Conservation (phyloP, 148 eudicot genomes). For the Dianthus caryophyllus region DNA sequence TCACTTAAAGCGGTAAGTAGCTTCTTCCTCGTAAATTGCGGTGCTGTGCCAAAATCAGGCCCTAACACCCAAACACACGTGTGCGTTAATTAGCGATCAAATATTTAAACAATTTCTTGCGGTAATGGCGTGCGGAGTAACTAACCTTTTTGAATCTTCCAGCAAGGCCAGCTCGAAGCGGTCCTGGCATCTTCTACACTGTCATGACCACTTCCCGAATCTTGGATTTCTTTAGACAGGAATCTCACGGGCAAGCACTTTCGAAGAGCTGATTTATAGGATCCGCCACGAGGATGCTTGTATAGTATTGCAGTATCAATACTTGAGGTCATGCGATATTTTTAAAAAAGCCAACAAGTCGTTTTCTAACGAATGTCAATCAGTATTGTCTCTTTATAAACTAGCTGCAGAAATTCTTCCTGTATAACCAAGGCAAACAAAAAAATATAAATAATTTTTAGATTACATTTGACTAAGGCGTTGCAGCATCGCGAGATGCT, state of each 20-base stretch:
- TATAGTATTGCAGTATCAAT: slow-evolving; percentile 84
- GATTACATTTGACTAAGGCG: no score
- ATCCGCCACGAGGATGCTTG: slow-evolving; percentile 82
- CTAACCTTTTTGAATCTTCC: slow-evolving; percentile 73
- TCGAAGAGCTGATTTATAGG: slow-evolving; percentile 83
- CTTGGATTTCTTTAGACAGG: slow-evolving; percentile 82
- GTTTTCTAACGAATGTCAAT: slow-evolving; percentile 94
- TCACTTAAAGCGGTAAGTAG: slow-evolving; percentile 69
- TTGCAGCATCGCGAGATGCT: not conserved
- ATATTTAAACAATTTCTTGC: no score
- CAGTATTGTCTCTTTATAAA: slow-evolving; percentile 71
- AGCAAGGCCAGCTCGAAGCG: slow-evolving; percentile 80
- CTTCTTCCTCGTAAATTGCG: slow-evolving; percentile 61
- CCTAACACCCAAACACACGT: slow-evolving; percentile 38
- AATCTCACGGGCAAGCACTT: slow-evolving; percentile 65
- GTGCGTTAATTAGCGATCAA: no score
- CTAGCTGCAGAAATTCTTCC: slow-evolving; percentile 77
- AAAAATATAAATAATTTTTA: not conserved
- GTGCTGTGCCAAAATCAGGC: slow-evolving; percentile 78
- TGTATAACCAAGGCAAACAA: slow-evolving; percentile 28
- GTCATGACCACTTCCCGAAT: slow-evolving; percentile 87
- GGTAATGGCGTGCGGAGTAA: no score
- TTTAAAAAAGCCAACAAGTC: slow-evolving; percentile 76
- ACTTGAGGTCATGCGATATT: slow-evolving; percentile 67
- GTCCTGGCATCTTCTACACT: slow-evolving; percentile 95